Percentiles rank a stretch among this genome's conserved stretches.
phyloP scores from a whole-genome alignment of 306 rosid genomes.

The Arachis hypogaea region DNA sequence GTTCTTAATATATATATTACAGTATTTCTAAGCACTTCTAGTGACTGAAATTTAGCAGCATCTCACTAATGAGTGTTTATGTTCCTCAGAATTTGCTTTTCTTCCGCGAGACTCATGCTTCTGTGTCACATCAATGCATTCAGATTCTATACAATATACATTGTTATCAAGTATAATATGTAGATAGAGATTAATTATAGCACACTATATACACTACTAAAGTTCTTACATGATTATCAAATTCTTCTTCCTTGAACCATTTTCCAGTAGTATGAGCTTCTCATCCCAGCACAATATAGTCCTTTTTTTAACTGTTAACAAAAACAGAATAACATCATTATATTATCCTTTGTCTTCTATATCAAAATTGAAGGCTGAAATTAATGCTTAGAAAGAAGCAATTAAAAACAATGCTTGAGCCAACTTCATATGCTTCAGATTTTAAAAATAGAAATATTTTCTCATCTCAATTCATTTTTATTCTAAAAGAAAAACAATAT shows the following conservation, averaged over 20 bases:
- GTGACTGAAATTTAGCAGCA: conserved; percentile 18
- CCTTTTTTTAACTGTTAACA: conserved; percentile 21
- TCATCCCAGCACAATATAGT: not conserved
- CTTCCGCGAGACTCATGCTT: conserved; percentile 22
- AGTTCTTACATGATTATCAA: conserved; percentile 24
- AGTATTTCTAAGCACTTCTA: conserved; percentile 7
- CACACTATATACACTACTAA: not conserved
- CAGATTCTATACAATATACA: conserved; percentile 2
- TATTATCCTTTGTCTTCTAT: not conserved
- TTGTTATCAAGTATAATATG: not conserved
- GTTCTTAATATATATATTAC: conserved; percentile 12
- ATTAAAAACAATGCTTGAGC: no score
- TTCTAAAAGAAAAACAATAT: no score
- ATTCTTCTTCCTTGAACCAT: not conserved
- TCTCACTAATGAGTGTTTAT: not conserved
- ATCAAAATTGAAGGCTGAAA: not conserved
- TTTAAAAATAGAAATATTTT: no score
- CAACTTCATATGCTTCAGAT: no score
- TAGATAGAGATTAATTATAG: not conserved
- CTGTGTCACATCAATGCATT: conserved; percentile 29
- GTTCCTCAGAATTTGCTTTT: conserved; percentile 30
- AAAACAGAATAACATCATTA: conserved; percentile 9
- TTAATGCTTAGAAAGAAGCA: not conserved
- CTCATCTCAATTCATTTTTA: no score
- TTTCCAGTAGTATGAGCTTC: not conserved